Evolutionary conservation across 768 basidiomycete genomes (phyloP).

Genomic region (Mycena vitilis): DNA sequence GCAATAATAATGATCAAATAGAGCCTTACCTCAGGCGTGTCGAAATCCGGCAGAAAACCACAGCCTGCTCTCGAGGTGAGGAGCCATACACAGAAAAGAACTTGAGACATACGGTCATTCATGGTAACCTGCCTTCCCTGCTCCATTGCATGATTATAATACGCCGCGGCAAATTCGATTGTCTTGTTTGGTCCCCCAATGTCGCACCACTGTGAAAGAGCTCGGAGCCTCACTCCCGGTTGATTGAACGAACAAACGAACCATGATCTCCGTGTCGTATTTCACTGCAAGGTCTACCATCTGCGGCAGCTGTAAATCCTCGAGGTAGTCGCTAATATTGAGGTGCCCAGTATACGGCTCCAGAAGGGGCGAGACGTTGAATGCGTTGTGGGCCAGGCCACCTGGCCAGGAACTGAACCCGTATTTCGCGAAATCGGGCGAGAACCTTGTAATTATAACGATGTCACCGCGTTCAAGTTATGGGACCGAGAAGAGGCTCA

Average conservation of each 20-base stretch:
- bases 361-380: conserved; percentile 52
- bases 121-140: conserved; percentile 60
- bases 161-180: conserved; percentile 56
- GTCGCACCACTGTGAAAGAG: conserved; percentile 76
- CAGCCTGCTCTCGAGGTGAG: conserved; percentile 50
- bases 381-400: conserved; percentile 63
- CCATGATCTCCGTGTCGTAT: conserved; percentile 68
- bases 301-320: conserved; percentile 63
- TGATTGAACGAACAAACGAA: too few species aligned
- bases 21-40: conserved; percentile 59
- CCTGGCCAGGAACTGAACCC: conserved; percentile 67
- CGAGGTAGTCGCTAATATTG: conserved; percentile 62
- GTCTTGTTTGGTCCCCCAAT: conserved; percentile 64
- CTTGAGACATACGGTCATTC: conserved; percentile 45
- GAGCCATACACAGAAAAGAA: not conserved
- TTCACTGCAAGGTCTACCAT: conserved; percentile 61
- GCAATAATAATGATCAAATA: too few species aligned
- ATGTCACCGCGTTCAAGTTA: not conserved
- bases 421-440: conserved; percentile 63
- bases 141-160: conserved; percentile 54
- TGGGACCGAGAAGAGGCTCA: conserved; percentile 29
- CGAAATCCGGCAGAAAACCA: conserved; percentile 62
- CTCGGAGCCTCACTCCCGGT: too few species aligned
- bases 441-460: conserved; percentile 52
- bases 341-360: conserved; percentile 68